phyloP scores from a whole-genome alignment of 106 monocot genomes.

The Allium sativum region DNA sequence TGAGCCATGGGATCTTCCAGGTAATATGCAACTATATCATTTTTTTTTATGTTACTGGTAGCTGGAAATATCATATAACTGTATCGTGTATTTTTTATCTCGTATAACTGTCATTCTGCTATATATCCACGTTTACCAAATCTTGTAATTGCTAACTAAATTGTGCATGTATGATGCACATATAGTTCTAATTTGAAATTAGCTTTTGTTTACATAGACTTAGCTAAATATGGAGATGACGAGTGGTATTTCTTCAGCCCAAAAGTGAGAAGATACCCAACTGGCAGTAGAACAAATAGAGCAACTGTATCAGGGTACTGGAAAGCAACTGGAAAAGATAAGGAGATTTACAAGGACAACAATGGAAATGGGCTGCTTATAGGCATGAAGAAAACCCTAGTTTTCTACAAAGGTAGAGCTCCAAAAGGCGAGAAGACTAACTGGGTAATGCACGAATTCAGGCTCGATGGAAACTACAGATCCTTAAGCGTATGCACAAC shows the following conservation, averaged over 20 bases:
- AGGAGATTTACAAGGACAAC: conserved; percentile 41
- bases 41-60: no score
- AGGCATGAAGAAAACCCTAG: conserved; percentile 90
- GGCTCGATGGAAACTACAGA: conserved; percentile 25
- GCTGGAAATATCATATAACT: no score
- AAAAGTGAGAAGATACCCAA: conserved; percentile 63
- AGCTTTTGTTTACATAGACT: conserved; percentile 10
- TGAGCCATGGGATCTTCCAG: conserved; percentile 88
- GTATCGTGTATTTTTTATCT: no score
- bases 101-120: background rate
- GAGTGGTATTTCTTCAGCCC: conserved; percentile 62
- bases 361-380: conserved; percentile 24
- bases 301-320: conserved; percentile 72
- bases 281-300: conserved; percentile 59
- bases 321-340: conserved; percentile 91
- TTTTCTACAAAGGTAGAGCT: conserved; percentile 69
- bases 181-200: background rate
- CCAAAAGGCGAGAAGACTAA: conserved; percentile 68
- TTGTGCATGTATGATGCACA: background rate
- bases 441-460: conserved; percentile 91
- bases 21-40: conserved; percentile 13
- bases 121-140: background rate
- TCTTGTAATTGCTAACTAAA: background rate
- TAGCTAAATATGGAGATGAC: conserved; percentile 61
- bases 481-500: background rate